Base-by-base conservation (phyloP, 2,329 filamentous ascomycete species). In the Neofusicoccum kwambonambiense region DNA sequence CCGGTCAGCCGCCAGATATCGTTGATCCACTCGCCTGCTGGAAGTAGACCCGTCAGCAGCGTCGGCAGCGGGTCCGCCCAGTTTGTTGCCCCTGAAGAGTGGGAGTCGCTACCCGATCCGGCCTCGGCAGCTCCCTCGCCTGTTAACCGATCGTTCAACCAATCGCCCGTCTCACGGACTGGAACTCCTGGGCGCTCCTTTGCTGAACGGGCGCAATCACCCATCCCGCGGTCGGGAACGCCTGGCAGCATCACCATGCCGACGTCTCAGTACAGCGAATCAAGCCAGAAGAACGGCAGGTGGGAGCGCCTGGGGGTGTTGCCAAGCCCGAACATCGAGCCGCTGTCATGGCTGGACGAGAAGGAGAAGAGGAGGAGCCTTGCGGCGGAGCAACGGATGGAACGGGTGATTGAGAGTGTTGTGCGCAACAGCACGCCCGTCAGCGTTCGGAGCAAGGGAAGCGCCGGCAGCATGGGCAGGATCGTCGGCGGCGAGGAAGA, bases 371-470 rank as follows among this genome's bases (percentile, higher is more conserved):
- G 61, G 12, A 64, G 51, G 61, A 56, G 49, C 13, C 17, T 56
- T 12, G 61, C 49, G 0, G 61, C 61, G 1, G 61, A 64, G 17
- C 49, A 54, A 4, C 19, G 61, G 31, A 52, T 64, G 39, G 61
- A 64, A 12, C 27, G 61, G n/a, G 62, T 64, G 12, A 49, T 64
- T 3, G 62, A 64, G 35, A 64, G 62, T 44, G 62, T 64, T 1
- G 62, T 64, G 11, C 51, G 62, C 3, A 56, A 64, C 34, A 64
- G 62, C 51, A 57, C 52, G 42, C 52, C 62, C 8, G 58, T 62
- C 9, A 62, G 45, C 45, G 44, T 51, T 34, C 34, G 58, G 3
- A 62, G 58, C 58, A 51, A 62, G 27, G 45, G 47, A 13, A 50
- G 44, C 27, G 45, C 58, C 6, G 58, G 58, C n/a, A 62, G 58